Evolutionary conservation across 495 filamentous ascomycete genomes (phyloP).

Genomic region (Polyplosphaeria fusca): DNA sequence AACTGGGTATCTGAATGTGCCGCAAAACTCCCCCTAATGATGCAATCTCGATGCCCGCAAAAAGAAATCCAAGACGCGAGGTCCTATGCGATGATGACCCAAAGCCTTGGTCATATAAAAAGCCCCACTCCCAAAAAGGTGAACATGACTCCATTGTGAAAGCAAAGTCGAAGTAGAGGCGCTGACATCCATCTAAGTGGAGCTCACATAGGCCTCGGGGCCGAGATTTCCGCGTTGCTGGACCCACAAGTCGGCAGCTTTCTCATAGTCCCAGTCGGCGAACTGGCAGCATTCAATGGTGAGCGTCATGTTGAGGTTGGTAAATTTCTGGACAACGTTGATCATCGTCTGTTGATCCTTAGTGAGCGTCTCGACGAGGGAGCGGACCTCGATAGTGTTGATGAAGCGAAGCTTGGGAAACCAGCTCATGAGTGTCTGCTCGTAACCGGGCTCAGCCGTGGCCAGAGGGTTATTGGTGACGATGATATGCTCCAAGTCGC

Average conservation of each 20-base stretch:
- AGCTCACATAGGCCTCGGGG: neutral
- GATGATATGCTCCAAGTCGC: slow-evolving; percentile 71
- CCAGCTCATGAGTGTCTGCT: slow-evolving; percentile 70
- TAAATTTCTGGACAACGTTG: slow-evolving; percentile 32
- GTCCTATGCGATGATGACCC: too few species aligned
- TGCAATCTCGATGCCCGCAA: too few species aligned
- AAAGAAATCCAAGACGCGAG: too few species aligned
- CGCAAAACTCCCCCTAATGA: too few species aligned
- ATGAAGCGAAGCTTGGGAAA: slow-evolving; percentile 73
- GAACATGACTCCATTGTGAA: too few species aligned
- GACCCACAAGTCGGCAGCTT: neutral
- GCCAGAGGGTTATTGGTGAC: slow-evolving; percentile 73
- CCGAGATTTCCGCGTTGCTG: neutral
- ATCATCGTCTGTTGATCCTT: neutral
- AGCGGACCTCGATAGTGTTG: slow-evolving; percentile 68
- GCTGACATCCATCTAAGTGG: too few species aligned
- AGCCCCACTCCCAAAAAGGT: too few species aligned
- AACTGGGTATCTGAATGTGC: too few species aligned
- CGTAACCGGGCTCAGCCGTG: slow-evolving; percentile 56
- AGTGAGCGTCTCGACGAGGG: slow-evolving; percentile 56
- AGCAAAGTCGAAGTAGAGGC: too few species aligned
- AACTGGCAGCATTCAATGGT: neutral
- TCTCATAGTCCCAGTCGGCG: neutral
- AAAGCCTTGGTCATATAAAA: too few species aligned
- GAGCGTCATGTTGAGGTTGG: slow-evolving; percentile 16